Base-by-base conservation (phyloP, 2,329 filamentous ascomycete genomes). In the Macrophomina tecta region DNA sequence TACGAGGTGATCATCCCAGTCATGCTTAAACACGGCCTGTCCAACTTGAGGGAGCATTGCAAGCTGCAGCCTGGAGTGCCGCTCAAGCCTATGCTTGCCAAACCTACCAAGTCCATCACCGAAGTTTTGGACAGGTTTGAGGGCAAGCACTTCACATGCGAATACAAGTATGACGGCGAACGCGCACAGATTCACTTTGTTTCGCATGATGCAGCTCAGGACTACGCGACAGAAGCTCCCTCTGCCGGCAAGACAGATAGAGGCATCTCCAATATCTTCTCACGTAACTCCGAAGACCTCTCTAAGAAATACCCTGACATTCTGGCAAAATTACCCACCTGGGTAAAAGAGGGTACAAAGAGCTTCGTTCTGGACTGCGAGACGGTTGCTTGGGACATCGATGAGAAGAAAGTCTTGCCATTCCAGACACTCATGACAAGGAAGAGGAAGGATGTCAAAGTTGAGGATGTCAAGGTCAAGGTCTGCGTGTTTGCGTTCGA, bases 291-390 rank as follows among this genome's bases (percentile, higher is more conserved):
- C 0, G 95, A 99, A 81, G 94, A 99, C 73, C 78, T 99, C 58
- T 97, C 93, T 8, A 97, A 95, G 79, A 99, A 99, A 76, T 99
- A 99, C 75, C 95, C 95, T 0, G 95, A 99, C 80, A 93, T 99
- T 64, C 87, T 99, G 38, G 90, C 87, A 28, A 97, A 96, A 77
- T 86, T 99, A 12, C 85, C 92, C 45, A 89, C 87, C 0, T 99
- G 95, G 95, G 89, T 99, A 72, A 96, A 96, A 76, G 82, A 89
- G 2, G 92, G 90, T 36, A 97, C 95, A 11, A 92, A 91, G 80
- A 97, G 93, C 76, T 99, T 99, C 75, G 95, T 99, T 14, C 83
- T 99, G n/a, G 95, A 99, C 77, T 99, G 95, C 76, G 95, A 99
- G 82, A 97, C 94, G 0, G 95, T 98, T 12, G 95, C 92, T 0